Conservation (phyloP, 352 stramenopile genomes). For the Blastocystis sp. region DNA sequence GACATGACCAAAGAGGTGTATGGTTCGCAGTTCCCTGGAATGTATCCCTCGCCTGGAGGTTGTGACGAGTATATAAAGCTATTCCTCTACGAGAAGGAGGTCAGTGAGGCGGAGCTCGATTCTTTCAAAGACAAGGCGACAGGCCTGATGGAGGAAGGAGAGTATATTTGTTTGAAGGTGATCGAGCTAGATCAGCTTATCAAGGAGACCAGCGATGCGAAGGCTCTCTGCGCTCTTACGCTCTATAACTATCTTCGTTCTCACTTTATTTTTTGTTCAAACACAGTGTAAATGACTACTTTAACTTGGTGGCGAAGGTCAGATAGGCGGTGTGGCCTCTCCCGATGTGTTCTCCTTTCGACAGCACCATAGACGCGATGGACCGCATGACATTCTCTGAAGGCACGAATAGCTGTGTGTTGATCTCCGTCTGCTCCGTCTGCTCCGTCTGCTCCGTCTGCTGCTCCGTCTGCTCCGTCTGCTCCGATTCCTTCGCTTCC, state of each 20-base stretch:
- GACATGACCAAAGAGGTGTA: constrained; percentile 59
- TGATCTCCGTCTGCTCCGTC: not conserved
- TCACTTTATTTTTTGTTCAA: constrained; percentile 43
- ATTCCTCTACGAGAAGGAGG: constrained; percentile 59
- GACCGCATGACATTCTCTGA: constrained; percentile 2
- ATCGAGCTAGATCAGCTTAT: not conserved
- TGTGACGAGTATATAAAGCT: constrained; percentile 58
- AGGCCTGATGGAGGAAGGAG: constrained; percentile 39
- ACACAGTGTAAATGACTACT: not conserved
- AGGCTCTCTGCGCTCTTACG: constrained; percentile 19
- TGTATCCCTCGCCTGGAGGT: constrained; percentile 48
- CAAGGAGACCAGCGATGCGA: constrained; percentile 5
- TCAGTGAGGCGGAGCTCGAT: constrained; percentile 17
- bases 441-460: not conserved
- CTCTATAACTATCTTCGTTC: constrained; percentile 42
- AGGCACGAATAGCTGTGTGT: not conserved
- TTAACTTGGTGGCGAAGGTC: constrained; percentile 58
- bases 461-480: not conserved
- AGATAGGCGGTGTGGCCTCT: constrained; percentile 50
- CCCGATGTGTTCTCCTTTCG: constrained; percentile 53
- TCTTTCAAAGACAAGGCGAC: constrained; percentile 21
- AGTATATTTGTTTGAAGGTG: constrained; percentile 59
- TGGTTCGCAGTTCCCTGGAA: constrained; percentile 17
- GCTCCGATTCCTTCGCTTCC: not conserved
- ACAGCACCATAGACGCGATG: not conserved